phyloP scores from a whole-genome alignment of 768 basidiomycete species.

The Austroboletus eburneus region DNA sequence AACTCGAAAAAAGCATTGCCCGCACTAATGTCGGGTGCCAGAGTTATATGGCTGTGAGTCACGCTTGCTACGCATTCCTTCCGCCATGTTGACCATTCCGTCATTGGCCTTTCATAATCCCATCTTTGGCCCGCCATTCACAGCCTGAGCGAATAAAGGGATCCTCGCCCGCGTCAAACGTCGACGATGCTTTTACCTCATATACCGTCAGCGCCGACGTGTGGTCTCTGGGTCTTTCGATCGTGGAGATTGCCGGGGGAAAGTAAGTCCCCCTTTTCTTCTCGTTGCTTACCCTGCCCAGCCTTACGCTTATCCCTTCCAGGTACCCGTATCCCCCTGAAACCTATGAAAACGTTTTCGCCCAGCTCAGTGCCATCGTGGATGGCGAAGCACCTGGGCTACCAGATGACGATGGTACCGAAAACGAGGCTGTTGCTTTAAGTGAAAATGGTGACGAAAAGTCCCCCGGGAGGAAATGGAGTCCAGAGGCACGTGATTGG shows the following conservation, averaged over 20 bases:
- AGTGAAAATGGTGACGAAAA: constrained; percentile 14
- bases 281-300: not conserved
- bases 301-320: constrained; percentile 2
- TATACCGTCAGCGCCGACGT: constrained; percentile 98
- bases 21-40: constrained; percentile 99
- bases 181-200: constrained; percentile 37
- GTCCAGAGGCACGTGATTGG: constrained; percentile 69
- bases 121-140: constrained; percentile 2
- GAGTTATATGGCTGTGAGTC: constrained; percentile 92
- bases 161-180: constrained; percentile 51
- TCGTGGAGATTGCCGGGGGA: constrained; percentile 90
- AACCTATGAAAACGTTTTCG: constrained; percentile 96
- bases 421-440: constrained; percentile 12
- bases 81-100: constrained; percentile 2
- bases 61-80: constrained; percentile 1
- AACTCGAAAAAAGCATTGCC: constrained; percentile 92
- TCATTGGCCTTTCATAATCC: not conserved
- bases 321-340: constrained; percentile 95
- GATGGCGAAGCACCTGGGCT: constrained; percentile 89
- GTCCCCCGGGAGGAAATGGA: constrained; percentile 21
- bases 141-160: constrained; percentile 96
- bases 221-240: constrained; percentile 92
- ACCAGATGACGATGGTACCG: constrained; percentile 48
- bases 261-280: constrained; percentile 26
- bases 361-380: constrained; percentile 94